Conservation (phyloP, 2,329 filamentous ascomycete species). For the Neonectria faginata region DNA sequence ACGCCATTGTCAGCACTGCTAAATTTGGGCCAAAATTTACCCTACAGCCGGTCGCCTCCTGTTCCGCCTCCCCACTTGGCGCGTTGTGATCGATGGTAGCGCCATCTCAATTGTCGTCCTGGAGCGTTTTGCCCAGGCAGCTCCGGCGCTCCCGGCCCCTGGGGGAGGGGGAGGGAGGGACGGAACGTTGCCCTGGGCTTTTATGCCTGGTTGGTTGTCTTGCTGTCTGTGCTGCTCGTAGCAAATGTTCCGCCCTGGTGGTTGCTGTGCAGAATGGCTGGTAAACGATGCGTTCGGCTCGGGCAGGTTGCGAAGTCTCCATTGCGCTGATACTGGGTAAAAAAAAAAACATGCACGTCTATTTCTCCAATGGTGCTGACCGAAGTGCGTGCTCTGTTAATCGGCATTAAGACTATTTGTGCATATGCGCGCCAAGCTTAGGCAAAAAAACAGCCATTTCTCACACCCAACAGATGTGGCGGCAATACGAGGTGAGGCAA, state of each 20-base stretch:
- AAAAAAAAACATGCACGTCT: background rate
- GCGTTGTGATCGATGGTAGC: background rate
- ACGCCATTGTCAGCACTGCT: background rate
- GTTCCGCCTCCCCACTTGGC: background rate
- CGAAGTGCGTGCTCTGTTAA: too few species aligned
- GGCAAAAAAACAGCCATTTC: background rate
- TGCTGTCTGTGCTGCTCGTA: background rate
- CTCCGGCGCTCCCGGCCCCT: background rate
- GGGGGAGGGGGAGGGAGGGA: too few species aligned
- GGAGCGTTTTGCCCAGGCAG: background rate
- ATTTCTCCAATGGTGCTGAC: background rate
- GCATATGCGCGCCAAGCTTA: background rate
- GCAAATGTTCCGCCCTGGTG: background rate
- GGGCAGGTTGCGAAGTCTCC: too few species aligned
- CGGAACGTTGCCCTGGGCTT: background rate
- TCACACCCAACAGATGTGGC: background rate
- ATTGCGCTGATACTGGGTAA: too few species aligned
- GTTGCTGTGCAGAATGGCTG: background rate
- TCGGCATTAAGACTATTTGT: background rate
- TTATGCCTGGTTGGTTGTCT: background rate
- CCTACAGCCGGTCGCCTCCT: background rate
- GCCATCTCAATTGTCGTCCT: background rate
- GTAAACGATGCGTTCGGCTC: background rate
- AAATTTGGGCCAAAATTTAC: background rate
- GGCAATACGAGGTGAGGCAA: background rate